Evolutionary conservation across 169 alveolate species (phyloP).

Genomic region (Cryptosporidium xiaoi): DNA sequence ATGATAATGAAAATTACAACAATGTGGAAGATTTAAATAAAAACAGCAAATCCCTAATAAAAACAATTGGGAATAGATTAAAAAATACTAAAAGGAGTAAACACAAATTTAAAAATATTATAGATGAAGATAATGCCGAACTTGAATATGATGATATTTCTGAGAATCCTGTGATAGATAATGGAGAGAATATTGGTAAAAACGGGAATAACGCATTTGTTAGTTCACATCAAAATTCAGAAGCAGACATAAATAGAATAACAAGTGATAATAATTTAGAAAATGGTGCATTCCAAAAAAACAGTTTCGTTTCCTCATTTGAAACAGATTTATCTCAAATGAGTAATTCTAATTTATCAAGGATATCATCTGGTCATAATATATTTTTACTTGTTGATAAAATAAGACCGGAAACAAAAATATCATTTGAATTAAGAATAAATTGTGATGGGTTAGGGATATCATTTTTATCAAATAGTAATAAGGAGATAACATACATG

Average conservation of each 20-base stretch:
- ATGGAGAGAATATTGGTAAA: not conserved
- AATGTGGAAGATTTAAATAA: not conserved
- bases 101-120: not conserved
- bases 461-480: constrained; percentile 25
- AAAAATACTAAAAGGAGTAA: not conserved
- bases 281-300: not conserved
- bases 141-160: too few relatives aligned
- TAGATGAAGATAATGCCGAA: not conserved
- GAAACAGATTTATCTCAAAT: constrained; percentile 51
- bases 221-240: not conserved
- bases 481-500: constrained; percentile 38
- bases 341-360: constrained; percentile 27
- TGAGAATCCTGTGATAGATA: not conserved
- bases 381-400: constrained; percentile 1
- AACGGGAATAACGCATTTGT: not conserved
- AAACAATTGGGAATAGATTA: constrained; percentile 11
- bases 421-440: constrained; percentile 40
- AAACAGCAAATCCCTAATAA: constrained; percentile 12
- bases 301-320: constrained; percentile 8
- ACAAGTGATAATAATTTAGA: not conserved
- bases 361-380: constrained; percentile 40
- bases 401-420: constrained; percentile 13
- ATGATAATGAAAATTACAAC: not conserved
- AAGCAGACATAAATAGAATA: not conserved
- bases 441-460: constrained; percentile 48